These are phyloP conservation scores for Kokia cookei DNA, from an alignment of 441 rosid genomes.

Conservation along the genomic window DNA sequence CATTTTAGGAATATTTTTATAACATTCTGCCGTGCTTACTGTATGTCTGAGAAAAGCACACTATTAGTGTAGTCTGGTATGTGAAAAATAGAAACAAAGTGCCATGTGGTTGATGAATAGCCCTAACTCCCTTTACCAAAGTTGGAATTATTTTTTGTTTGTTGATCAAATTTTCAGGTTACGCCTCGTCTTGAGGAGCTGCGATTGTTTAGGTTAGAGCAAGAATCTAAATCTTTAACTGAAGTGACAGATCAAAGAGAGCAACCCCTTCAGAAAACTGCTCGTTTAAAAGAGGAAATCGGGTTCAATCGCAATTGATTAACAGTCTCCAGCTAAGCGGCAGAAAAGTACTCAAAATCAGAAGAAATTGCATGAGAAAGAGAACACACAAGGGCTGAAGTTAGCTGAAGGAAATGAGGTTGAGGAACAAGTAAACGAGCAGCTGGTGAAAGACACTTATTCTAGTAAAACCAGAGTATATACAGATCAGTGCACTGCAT, in stretches of 20 bases:
- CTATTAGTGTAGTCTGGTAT: background rate
- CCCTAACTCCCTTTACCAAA: background rate
- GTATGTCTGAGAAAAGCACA: background rate
- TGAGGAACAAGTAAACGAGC: constrained; percentile 37
- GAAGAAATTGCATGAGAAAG: constrained; percentile 27
- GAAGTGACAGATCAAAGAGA: constrained; percentile 39
- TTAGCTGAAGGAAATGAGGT: constrained; percentile 27
- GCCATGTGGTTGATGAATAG: background rate
- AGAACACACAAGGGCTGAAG: constrained; percentile 21
- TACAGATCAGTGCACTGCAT: constrained; percentile 82
- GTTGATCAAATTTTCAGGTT: constrained; percentile 37
- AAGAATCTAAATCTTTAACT: constrained; percentile 44
- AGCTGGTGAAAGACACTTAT: constrained; percentile 28
- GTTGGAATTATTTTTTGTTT: background rate
- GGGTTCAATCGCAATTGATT: constrained; percentile 31
- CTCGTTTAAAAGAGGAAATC: constrained; percentile 71
- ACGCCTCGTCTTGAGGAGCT: constrained; percentile 89
- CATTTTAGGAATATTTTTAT: background rate
- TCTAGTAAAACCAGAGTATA: constrained; percentile 48
- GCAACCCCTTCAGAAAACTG: constrained; percentile 31
- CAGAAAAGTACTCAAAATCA: constrained; percentile 38
- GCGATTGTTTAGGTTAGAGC: constrained; percentile 49
- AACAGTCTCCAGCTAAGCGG: constrained; percentile 70
- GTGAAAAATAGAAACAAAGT: background rate
- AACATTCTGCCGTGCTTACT: background rate